These are phyloP conservation scores for Pleurotus citrinopileatus DNA, from an alignment of 768 basidiomycete genomes.

Conservation along the genomic window DNA sequence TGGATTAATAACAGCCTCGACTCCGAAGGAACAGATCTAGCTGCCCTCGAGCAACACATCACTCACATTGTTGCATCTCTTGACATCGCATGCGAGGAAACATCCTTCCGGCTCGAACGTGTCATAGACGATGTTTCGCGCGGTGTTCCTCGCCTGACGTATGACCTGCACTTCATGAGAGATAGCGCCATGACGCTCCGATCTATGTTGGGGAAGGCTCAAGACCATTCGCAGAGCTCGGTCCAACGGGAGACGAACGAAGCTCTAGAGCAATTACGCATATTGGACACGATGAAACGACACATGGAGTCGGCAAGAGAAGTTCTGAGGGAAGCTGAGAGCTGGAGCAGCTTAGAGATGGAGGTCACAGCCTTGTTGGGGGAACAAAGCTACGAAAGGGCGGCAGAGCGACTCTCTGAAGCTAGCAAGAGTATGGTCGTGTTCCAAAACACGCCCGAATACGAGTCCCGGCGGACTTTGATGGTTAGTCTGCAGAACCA, in stretches of 20 bases:
- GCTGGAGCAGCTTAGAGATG: constrained; percentile 92
- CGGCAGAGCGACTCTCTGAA: constrained; percentile 88
- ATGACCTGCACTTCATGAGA: constrained; percentile 97
- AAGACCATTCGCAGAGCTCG: constrained; percentile 48
- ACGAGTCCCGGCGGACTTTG: constrained; percentile 79
- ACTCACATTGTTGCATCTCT: constrained; percentile 74
- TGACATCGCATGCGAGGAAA: constrained; percentile 86
- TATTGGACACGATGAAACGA: constrained; percentile 78
- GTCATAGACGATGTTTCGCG: constrained; percentile 92
- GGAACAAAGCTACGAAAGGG: constrained; percentile 80
- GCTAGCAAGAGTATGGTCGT: constrained; percentile 88
- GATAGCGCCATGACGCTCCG: constrained; percentile 84
- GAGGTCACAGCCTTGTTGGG: constrained; percentile 86
- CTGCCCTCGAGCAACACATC: constrained; percentile 69
- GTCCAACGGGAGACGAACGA: constrained; percentile 56
- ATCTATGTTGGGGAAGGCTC: constrained; percentile 58
- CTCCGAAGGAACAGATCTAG: constrained; percentile 35
- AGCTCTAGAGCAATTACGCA: constrained; percentile 74
- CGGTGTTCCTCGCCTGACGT: constrained; percentile 85
- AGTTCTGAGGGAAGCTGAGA: constrained; percentile 92
- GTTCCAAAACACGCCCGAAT: constrained; percentile 90
- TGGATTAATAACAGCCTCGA: constrained; percentile 71
- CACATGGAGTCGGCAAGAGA: constrained; percentile 89
- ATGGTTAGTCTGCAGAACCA: constrained; percentile 95
- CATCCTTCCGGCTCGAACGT: constrained; percentile 80